phyloP scores from a whole-genome alignment of 1,284 basidiomycete species.

The Sporisorium iseilematis-ciliati region DNA sequence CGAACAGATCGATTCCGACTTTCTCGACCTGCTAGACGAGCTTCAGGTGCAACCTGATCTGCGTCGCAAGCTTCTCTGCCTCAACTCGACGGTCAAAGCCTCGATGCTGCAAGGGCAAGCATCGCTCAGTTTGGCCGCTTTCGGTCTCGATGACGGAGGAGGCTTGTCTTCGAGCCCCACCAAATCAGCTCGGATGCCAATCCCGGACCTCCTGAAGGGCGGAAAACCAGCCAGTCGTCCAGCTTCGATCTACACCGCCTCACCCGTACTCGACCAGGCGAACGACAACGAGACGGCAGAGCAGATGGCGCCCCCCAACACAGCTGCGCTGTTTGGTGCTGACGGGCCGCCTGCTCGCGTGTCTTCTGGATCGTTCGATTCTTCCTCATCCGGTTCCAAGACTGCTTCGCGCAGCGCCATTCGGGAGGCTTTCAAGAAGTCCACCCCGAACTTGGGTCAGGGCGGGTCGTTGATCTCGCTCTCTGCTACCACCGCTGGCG shows the following conservation, averaged over 20 bases:
- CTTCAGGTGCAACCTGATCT: conserved; percentile 80
- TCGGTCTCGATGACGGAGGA: conserved; percentile 44
- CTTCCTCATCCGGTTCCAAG: conserved; percentile 23
- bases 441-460: conserved; percentile 40
- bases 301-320: conserved; percentile 50
- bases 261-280: conserved; percentile 14
- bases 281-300: conserved; percentile 18
- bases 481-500: conserved; percentile 24
- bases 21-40: conserved; percentile 53
- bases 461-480: conserved; percentile 47
- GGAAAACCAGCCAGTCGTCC: conserved; percentile 20
- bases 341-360: conserved; percentile 45
- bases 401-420: conserved; percentile 25
- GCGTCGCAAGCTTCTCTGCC: conserved; percentile 79
- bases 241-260: conserved; percentile 21
- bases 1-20: conserved; percentile 58
- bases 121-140: conserved; percentile 74
- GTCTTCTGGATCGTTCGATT: conserved; percentile 27
- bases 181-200: conserved; percentile 42
- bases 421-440: conserved; percentile 42
- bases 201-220: conserved; percentile 39
- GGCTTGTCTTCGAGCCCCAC: conserved; percentile 17
- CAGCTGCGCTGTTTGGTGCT: conserved; percentile 37
- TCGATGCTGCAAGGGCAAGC: conserved; percentile 89
- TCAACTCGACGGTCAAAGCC: conserved; percentile 84